Percentiles rank a stretch among this genome's conserved stretches.
Conservation (phyloP, 2,329 filamentous ascomycete species). For the Sporothrix euskadiensis region DNA sequence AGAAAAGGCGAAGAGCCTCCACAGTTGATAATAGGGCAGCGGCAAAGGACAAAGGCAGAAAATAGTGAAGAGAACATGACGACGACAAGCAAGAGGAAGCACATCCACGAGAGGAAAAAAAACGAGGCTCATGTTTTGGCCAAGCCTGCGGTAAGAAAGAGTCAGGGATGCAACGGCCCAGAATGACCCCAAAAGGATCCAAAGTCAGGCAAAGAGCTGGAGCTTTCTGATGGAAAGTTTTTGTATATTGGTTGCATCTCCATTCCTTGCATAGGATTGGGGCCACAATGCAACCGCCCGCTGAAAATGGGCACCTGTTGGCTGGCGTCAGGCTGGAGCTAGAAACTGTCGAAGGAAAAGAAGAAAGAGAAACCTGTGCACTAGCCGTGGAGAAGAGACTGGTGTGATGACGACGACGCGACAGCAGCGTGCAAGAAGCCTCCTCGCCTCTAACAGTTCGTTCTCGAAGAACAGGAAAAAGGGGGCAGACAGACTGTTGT, state of each 20-base stretch:
- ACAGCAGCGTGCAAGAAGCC: not conserved
- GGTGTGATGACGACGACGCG: constrained; percentile 19
- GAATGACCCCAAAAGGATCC: not conserved
- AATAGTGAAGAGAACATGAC: not conserved
- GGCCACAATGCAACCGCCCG: not conserved
- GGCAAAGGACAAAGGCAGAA: not conserved
- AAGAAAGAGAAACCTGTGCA: not conserved
- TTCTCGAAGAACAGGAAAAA: not conserved
- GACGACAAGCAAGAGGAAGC: not conserved
- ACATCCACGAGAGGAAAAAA: not conserved
- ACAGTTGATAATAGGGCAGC: not conserved
- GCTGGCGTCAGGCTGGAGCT: not conserved
- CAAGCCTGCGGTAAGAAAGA: constrained; percentile 8
- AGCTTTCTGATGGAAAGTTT: not conserved
- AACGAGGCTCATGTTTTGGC: constrained; percentile 12
- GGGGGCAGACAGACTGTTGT: not conserved
- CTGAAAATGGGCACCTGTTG: not conserved
- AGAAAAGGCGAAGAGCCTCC: not conserved
- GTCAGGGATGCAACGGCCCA: not conserved
- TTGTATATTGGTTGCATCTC: not conserved
- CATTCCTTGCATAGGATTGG: not conserved
- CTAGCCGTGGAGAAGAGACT: constrained; percentile 5
- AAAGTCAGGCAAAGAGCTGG: not conserved
- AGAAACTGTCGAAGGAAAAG: not conserved
- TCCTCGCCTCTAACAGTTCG: not conserved